Evolutionary conservation across 768 basidiomycete species (phyloP), one percentile per base, ranked within the genome.

Genomic region (Xerocomus brunneocitrinus): DNA sequence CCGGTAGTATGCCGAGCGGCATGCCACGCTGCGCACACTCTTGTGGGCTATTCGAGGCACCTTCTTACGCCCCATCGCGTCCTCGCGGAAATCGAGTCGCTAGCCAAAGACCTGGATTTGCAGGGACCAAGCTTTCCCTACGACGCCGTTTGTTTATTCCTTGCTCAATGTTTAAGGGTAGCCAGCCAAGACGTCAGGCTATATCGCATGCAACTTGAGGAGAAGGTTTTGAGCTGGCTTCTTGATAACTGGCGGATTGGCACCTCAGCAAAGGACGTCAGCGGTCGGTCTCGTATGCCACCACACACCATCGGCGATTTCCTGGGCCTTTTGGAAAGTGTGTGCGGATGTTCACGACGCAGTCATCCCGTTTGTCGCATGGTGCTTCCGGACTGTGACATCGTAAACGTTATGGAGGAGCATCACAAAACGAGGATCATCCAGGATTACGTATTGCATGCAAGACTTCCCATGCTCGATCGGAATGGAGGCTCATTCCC

Each of bases 121-220:
- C 95, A 98, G 70, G 95, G 94, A 0, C 94, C 95, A 2, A 73
- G 83, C 13, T 85, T 81, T 61, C 92, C 94, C 0, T 89, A 80
- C 61, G 97, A 99, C 64, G 84, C 95, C 1, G 91, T 95, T 36
- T 97, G 95, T 74, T 74, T 76, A 52, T 92, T 98, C 65, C 75
- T 98, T 43, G 72, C 80, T 5, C 73, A 79, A 27, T 86, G 83
- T 51, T 73, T 98, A 44, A 77, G 74, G 16, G 74, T 91, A 24
- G 85, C 91, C 0, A 83, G 80, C 53, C 84, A 87, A 63, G 93
- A 98, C 63, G 85, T 88, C 53, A 79, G 87, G 19, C 71, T 98
- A 14, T 91, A 91, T 69, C 81, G 87, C 14, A 80, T 93, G 79
- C 85, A 85, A 28, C 72, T 95, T n/a, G 87, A 91, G 66, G 91